These are phyloP conservation scores for Panellus pusillus DNA, from an alignment of 768 basidiomycete species.

Conservation along the genomic window DNA sequence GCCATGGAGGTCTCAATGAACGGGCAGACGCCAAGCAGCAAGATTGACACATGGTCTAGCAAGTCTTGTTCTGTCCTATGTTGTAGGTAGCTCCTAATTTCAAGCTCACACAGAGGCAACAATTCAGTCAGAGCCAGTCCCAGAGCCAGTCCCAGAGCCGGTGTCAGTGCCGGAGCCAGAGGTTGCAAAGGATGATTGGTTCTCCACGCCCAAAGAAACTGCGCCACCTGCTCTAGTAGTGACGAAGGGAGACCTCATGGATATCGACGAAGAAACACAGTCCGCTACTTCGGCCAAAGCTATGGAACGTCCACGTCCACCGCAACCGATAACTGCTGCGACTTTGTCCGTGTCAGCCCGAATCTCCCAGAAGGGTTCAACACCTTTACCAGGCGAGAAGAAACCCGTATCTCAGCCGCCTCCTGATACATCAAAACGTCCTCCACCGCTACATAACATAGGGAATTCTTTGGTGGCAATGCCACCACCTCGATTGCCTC, in stretches of 20 bases:
- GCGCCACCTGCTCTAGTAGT: constrained; percentile 19
- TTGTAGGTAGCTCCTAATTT: neutral
- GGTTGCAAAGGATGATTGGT: constrained; percentile 30
- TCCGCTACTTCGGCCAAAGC: neutral
- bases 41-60: constrained; percentile 46
- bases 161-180: neutral
- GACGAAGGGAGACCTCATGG: constrained; percentile 5
- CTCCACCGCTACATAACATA: too few relatives aligned
- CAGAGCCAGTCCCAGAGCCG: too few relatives aligned
- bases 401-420: too few relatives aligned
- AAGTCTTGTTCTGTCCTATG: constrained; percentile 15
- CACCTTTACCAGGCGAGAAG: too few relatives aligned
- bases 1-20: constrained; percentile 37
- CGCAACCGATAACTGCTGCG: neutral
- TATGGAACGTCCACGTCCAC: neutral
- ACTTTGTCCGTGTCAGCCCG: too few relatives aligned
- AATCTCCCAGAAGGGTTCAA: too few relatives aligned
- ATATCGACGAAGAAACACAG: constrained; percentile 7
- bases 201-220: constrained; percentile 26
- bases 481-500: too few relatives aligned
- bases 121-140: constrained; percentile 12
- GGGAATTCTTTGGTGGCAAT: too few relatives aligned
- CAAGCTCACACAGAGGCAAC: neutral
- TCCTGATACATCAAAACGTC: too few relatives aligned
- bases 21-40: constrained; percentile 24